A percentile compares a stretch with the other conserved stretches of the same genome.
Evolutionary conservation across 2,329 filamentous ascomycete species (phyloP).

Genomic region (Epichloe typhina): DNA sequence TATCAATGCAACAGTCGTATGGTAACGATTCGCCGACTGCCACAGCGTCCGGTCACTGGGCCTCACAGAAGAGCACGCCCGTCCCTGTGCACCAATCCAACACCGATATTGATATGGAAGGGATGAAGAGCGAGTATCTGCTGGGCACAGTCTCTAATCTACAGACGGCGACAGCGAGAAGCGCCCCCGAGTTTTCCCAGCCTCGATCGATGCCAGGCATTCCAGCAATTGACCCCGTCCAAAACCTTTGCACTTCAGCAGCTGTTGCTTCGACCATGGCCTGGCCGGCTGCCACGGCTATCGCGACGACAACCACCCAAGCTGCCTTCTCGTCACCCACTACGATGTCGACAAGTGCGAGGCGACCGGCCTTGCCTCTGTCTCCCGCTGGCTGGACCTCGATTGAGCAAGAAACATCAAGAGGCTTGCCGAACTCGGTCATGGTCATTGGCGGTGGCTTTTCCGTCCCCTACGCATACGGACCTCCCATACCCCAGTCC

Average conservation of each 20-base stretch:
- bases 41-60: conserved; percentile 12
- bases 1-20: conserved; percentile 5
- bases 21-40: conserved; percentile 3
- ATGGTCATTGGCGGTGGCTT: conserved; percentile 12
- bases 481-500: conserved; percentile 15
- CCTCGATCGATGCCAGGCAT: conserved; percentile 13
- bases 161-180: conserved; percentile 7
- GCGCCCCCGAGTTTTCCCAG: conserved; percentile 11
- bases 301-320: conserved; percentile 32
- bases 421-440: conserved; percentile 10
- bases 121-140: conserved; percentile 12
- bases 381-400: conserved; percentile 19
- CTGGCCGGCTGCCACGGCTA: conserved; percentile 26
- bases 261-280: conserved; percentile 9
- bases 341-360: not conserved
- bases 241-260: conserved; percentile 12
- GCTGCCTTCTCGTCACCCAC: conserved; percentile 34
- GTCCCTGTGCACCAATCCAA: conserved; percentile 6
- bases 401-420: conserved; percentile 14
- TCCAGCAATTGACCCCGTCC: conserved; percentile 9
- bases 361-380: conserved; percentile 22
- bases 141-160: conserved; percentile 10
- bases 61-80: conserved; percentile 5
- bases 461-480: conserved; percentile 17
- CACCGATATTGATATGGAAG: conserved; percentile 11